Evolutionary conservation across 768 basidiomycete genomes (phyloP), one percentile per base, ranked within the genome.

Genomic region (Paxillus rubicundulus): DNA sequence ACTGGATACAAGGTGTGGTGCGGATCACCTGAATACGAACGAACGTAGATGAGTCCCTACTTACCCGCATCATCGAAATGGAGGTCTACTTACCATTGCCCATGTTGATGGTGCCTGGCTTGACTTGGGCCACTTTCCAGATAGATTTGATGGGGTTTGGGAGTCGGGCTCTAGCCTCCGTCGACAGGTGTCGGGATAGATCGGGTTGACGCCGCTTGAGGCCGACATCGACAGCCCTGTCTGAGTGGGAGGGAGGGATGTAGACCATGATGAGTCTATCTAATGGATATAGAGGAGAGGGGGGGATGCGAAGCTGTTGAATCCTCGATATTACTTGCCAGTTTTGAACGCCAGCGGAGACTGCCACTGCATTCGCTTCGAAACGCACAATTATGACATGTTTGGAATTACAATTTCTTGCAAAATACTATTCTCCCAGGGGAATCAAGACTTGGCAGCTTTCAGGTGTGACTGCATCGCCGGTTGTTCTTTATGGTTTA

Each of bases 101-200:
- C 61, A 72, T 70, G 55, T 71, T 72, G 52, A 72, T 71, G 32
- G 71, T 68, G 10, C 67, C 67, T 8, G 67, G 55, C 47, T 63
- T 70, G 34, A 68, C 68, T 44, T 68, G 63, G n/a, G 71, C 65
- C 13, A 49, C 65, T 45, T 69, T 71, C 69, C 71, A 72, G 13
- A 72, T 71, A 21, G 71, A 41, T 50, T 72, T 72, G 55, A 72
- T 72, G 8, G 71, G 67, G 41, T 72, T 72, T 2, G 71, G 69
- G 4, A 67, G 66, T 33, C 72, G 58, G 1, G 63, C 60, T 27
- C 62, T 61, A 20, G 72, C 65, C 49, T 72, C 71, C n/a, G 57
- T 52, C 2, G 71, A 72, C 44, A 72, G 52, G 47, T 72, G 71
- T 18, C 70, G 71, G 9, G 62, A 61, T 3, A 70, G 50, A 43